These are phyloP conservation scores for Saccharomycopsis hybrid DNA, from an alignment of 1,139 yeast genomes.

Conservation along the genomic window DNA sequence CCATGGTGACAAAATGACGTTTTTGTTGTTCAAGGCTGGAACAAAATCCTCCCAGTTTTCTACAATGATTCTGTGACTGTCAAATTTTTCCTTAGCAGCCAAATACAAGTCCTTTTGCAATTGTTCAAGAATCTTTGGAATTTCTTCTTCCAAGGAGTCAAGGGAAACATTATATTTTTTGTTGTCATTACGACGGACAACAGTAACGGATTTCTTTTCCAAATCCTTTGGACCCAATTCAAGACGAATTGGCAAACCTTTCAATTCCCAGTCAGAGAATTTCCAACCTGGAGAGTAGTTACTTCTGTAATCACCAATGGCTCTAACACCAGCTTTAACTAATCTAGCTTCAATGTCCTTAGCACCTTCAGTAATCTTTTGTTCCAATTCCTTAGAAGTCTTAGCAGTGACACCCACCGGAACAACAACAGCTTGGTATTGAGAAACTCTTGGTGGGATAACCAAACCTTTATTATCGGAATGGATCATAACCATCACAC, in stretches of 20 bases:
- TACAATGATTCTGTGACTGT: constrained; percentile 73
- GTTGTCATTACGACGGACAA: constrained; percentile 90
- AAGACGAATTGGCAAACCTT: constrained; percentile 89
- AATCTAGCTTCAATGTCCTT: constrained; percentile 56
- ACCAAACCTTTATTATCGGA: constrained; percentile 98
- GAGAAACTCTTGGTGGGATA: constrained; percentile 95
- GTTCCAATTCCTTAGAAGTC: constrained; percentile 70
- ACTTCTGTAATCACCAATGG: constrained; percentile 80
- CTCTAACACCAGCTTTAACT: constrained; percentile 57
- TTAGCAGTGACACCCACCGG: constrained; percentile 94
- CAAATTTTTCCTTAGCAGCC: constrained; percentile 77
- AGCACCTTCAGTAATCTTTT: constrained; percentile 64
- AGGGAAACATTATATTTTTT: constrained; percentile 64
- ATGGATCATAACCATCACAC: constrained; percentile 99
- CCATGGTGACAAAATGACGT: constrained; percentile 92
- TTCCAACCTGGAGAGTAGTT: constrained; percentile 99
- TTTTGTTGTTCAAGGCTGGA: constrained; percentile 86
- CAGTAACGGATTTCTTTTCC: constrained; percentile 70
- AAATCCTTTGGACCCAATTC: constrained; percentile 97
- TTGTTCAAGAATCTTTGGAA: constrained; percentile 72
- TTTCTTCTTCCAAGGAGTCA: constrained; percentile 54
- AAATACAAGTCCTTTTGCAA: constrained; percentile 71
- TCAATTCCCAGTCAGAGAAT: constrained; percentile 94
- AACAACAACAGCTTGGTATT: constrained; percentile 81
- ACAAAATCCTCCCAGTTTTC: constrained; percentile 89